A percentile compares a stretch with the other conserved stretches of the same genome.
Evolutionary conservation across 1,284 basidiomycete species (phyloP).

Genomic region (Heliocybe sulcata): DNA sequence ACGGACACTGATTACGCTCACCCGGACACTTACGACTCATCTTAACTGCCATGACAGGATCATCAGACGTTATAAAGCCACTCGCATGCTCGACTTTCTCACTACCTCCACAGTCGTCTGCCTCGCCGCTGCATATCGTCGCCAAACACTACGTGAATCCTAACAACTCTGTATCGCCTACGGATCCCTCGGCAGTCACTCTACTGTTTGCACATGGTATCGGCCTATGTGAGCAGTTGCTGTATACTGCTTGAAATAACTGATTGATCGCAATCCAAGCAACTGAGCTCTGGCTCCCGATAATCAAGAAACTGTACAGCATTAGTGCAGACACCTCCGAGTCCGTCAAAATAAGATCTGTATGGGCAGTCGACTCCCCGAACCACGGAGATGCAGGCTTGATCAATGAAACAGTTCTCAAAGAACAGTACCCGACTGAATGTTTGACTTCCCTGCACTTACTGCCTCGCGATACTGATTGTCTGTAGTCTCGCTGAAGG

Average conservation of each 20-base stretch:
- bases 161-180: not conserved
- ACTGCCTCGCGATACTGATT: not conserved
- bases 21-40: too few relatives aligned
- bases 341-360: not conserved
- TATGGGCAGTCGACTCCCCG: constrained; percentile 7
- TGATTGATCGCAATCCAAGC: not conserved
- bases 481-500: not conserved
- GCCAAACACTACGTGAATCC: not conserved
- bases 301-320: not conserved
- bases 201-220: not conserved
- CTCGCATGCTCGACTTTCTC: not conserved
- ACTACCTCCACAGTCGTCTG: not conserved
- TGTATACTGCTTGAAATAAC: not conserved
- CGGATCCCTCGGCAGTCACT: not conserved
- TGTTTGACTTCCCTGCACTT: not conserved
- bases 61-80: not conserved
- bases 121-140: not conserved
- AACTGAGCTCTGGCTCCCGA: not conserved
- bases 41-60: not conserved
- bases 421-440: not conserved
- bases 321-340: not conserved
- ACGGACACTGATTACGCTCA: not conserved
- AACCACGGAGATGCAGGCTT: constrained; percentile 7
- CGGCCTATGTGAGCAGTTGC: not conserved
- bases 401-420: constrained; percentile 5